phyloP scores from a whole-genome alignment of 768 basidiomycete genomes.

The Boletus bicolor region DNA sequence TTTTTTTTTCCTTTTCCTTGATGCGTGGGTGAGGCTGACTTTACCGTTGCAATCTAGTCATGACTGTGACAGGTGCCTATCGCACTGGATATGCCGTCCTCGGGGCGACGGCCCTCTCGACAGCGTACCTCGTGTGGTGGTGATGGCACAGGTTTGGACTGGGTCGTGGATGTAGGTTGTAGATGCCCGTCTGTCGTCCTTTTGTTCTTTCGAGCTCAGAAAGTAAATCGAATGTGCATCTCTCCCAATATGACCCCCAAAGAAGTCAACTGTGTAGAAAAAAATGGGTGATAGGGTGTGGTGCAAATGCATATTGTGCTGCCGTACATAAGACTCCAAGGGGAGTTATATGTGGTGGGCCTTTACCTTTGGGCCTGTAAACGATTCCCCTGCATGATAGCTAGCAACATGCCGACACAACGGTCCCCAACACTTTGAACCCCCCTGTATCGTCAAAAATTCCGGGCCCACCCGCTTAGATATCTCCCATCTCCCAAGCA shows the following conservation, averaged over 20 bases:
- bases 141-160: slow-evolving; percentile 39
- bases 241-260: not conserved
- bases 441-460: no score
- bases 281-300: no score
- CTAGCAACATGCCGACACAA: no score
- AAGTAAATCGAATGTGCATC: not conserved
- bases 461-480: slow-evolving; percentile 2
- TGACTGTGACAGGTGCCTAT: slow-evolving; percentile 79
- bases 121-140: slow-evolving; percentile 52
- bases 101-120: slow-evolving; percentile 72
- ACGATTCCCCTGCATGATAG: no score
- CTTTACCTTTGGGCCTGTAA: no score
- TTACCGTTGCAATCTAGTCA: slow-evolving; percentile 44
- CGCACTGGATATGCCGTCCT: slow-evolving; percentile 79
- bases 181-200: not conserved
- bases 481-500: slow-evolving; percentile 30
- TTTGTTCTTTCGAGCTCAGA: not conserved
- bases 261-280: no score
- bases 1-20: not conserved
- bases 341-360: no score
- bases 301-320: no score
- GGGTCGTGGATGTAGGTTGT: not conserved
- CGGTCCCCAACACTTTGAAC: no score
- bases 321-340: no score
- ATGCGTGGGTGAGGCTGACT: not conserved